Conservation (phyloP, 2,329 filamentous ascomycete genomes). For the Pseudogymnoascus sp. region DNA sequence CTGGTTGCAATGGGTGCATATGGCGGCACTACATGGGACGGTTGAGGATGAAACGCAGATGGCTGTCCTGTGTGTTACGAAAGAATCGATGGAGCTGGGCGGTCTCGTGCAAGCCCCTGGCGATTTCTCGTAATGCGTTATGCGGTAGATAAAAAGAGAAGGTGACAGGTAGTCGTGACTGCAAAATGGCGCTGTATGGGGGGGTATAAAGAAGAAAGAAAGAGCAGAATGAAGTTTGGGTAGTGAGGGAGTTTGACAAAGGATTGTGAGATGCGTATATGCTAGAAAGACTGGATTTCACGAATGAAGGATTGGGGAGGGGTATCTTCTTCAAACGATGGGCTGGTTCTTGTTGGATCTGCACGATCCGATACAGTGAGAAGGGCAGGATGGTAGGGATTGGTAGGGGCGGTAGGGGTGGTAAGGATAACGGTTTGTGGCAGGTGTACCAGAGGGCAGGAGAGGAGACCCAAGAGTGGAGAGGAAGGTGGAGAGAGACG, state of each 20-base stretch:
- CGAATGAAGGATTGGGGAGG: constrained; percentile 6
- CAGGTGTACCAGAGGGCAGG: constrained; percentile 6
- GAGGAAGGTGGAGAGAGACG: no score
- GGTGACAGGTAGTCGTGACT: background rate
- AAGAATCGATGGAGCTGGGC: constrained; percentile 13
- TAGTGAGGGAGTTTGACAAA: background rate
- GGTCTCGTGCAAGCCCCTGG: constrained; percentile 18
- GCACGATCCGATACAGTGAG: constrained; percentile 10
- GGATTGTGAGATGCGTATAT: background rate
- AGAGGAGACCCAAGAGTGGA: background rate
- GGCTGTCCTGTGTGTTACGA: constrained; percentile 6
- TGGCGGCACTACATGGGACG: constrained; percentile 1
- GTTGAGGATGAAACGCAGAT: background rate
- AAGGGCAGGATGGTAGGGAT: constrained; percentile 8
- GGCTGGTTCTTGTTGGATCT: constrained; percentile 13
- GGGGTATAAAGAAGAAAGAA: background rate
- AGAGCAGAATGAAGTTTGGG: background rate
- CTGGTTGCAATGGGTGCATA: background rate
- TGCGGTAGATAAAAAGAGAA: background rate
- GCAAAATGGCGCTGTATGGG: background rate
- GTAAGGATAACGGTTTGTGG: constrained; percentile 12
- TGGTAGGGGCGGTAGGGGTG: constrained; percentile 11
- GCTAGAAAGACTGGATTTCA: background rate
- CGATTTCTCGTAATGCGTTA: constrained; percentile 6
- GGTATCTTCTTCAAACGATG: constrained; percentile 7